phyloP scores from a whole-genome alignment of 192 early-diverging fungal species.

The Coemansia sp. region DNA sequence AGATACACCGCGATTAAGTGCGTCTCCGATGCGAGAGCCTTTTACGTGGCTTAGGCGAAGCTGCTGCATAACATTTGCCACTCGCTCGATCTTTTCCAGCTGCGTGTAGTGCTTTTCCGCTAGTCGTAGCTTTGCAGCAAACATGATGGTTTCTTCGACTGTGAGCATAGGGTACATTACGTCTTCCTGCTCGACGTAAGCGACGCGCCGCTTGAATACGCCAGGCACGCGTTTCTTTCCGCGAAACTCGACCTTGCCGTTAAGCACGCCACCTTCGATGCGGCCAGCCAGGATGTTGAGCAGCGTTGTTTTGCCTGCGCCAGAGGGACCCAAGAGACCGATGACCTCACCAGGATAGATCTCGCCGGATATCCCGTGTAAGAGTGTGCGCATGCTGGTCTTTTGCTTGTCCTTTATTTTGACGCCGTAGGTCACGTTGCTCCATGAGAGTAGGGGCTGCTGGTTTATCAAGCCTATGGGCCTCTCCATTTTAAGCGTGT shows the following conservation, averaged over 20 bases:
- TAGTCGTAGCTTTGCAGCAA: conserved; percentile 81
- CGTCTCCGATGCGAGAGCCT: conserved; percentile 72
- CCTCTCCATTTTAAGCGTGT: not conserved
- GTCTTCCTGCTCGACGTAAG: conserved; percentile 93
- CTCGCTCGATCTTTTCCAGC: conserved; percentile 65
- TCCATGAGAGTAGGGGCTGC: conserved; percentile 44
- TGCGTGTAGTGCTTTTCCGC: conserved; percentile 63
- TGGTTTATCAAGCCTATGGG: not conserved
- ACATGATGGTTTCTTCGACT: conserved; percentile 86
- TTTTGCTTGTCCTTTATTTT: conserved; percentile 43
- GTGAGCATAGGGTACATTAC: conserved; percentile 80
- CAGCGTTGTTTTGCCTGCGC: conserved; percentile 90
- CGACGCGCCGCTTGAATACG: conserved; percentile 68
- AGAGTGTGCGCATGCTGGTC: conserved; percentile 50
- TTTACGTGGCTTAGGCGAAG: conserved; percentile 81
- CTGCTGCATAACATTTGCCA: conserved; percentile 79
- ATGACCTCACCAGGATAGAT: conserved; percentile 83
- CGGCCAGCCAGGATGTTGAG: conserved; percentile 85
- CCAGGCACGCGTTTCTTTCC: conserved; percentile 62
- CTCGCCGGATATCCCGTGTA: conserved; percentile 69
- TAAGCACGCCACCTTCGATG: conserved; percentile 63
- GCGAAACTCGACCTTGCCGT: conserved; percentile 77
- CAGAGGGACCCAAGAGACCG: conserved; percentile 90
- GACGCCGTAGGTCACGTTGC: conserved; percentile 46
- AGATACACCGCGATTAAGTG: conserved; percentile 71